Evolutionary conservation across 2,329 filamentous ascomycete species (phyloP).

Genomic region (Colletotrichum destructivum): DNA sequence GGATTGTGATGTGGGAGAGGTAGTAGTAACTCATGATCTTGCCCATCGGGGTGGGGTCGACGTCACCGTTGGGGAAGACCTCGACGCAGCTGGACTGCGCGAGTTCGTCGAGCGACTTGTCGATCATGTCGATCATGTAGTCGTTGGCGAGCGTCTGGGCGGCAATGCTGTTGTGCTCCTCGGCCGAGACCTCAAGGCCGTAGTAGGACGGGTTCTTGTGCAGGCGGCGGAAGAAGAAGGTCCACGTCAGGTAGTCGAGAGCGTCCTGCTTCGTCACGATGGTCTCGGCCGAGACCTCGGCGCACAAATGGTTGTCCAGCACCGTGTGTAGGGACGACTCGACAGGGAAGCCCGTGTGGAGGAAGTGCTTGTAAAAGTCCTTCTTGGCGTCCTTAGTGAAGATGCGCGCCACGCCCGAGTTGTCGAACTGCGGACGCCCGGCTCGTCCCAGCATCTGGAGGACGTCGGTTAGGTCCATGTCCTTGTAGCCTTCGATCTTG

Average conservation of each 20-base stretch:
- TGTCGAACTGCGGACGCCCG: slow-evolving; percentile 96
- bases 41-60: slow-evolving; percentile 90
- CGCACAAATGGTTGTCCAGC: slow-evolving; percentile 95
- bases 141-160: slow-evolving; percentile 93
- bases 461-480: slow-evolving; percentile 99
- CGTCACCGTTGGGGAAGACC: slow-evolving; percentile 87
- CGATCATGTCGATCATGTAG: slow-evolving; percentile 94
- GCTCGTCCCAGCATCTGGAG: slow-evolving; percentile 98
- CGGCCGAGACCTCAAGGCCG: slow-evolving; percentile 91
- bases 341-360: slow-evolving; percentile 97
- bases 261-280: slow-evolving; percentile 96
- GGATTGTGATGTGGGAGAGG: slow-evolving; percentile 93
- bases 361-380: slow-evolving; percentile 99
- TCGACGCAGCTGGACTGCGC: slow-evolving; percentile 87
- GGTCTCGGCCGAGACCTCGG: slow-evolving; percentile 94
- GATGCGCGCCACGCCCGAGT: slow-evolving; percentile 94
- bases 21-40: slow-evolving; percentile 99
- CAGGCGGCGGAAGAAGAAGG: slow-evolving; percentile 96
- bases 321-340: slow-evolving; percentile 97
- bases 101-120: slow-evolving; percentile 86
- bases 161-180: slow-evolving; percentile 89
- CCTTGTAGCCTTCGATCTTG: slow-evolving; percentile 96
- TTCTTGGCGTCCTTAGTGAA: slow-evolving; percentile 99
- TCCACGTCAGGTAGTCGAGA: slow-evolving; percentile 98
- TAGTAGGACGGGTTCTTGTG: slow-evolving; percentile 99